A percentile compares a stretch with the other conserved stretches of the same genome.
phyloP scores from a whole-genome alignment of 805 yeast species.

The Candida succiphila region DNA sequence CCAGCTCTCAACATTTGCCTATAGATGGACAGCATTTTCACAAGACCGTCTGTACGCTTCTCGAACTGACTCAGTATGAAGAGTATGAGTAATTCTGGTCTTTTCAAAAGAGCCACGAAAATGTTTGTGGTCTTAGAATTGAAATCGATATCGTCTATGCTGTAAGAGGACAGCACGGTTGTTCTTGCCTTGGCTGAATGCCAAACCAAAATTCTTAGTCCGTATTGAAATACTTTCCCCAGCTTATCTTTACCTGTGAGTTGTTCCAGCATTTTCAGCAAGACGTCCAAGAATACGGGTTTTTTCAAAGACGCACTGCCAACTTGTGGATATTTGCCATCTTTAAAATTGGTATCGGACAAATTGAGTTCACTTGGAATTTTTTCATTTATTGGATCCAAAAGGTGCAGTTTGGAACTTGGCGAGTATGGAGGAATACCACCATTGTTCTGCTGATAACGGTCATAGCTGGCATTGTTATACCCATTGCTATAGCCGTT shows the following conservation, averaged over 20 bases:
- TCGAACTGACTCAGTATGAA: slow-evolving; percentile 30
- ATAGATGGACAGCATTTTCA: slow-evolving; percentile 39
- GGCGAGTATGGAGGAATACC: not conserved
- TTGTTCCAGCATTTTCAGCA: slow-evolving; percentile 42
- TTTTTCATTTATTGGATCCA: slow-evolving; percentile 1
- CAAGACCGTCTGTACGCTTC: slow-evolving; percentile 31
- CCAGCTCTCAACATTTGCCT: slow-evolving; percentile 67
- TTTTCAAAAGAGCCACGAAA: slow-evolving; percentile 15
- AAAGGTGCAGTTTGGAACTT: not conserved
- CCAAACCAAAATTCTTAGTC: slow-evolving; percentile 39
- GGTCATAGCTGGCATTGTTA: not conserved
- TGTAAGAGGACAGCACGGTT: slow-evolving; percentile 8
- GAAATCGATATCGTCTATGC: slow-evolving; percentile 12
- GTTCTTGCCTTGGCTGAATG: slow-evolving; percentile 33
- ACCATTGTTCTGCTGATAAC: not conserved
- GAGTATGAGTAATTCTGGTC: slow-evolving; percentile 20
- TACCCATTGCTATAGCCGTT: not conserved
- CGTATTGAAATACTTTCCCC: slow-evolving; percentile 54
- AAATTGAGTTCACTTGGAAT: not conserved
- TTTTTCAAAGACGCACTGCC: not conserved
- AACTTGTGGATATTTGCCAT: not conserved
- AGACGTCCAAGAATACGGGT: slow-evolving; percentile 11
- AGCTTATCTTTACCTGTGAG: slow-evolving; percentile 64
- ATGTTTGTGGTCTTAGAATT: slow-evolving; percentile 14
- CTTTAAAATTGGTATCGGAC: not conserved